Evolutionary conservation across 1,139 yeast genomes (phyloP).

Genomic region (Pichia sp.): DNA sequence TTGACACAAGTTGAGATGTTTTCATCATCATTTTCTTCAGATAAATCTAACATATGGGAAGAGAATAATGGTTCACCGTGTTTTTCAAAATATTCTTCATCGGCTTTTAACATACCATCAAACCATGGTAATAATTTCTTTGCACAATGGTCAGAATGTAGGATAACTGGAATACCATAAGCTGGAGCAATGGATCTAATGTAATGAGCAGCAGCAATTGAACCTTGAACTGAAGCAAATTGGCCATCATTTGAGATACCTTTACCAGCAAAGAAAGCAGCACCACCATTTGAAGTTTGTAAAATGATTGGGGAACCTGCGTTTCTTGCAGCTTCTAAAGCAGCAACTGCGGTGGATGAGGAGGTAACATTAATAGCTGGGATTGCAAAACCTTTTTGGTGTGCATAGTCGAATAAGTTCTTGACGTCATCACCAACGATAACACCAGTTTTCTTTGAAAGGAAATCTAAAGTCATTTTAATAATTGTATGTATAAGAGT

Average conservation of each 20-base stretch:
- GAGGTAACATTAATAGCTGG: slow-evolving; percentile 99
- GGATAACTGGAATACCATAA: slow-evolving; percentile 92
- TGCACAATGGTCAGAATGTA: slow-evolving; percentile 99
- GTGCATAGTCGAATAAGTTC: slow-evolving; percentile 88
- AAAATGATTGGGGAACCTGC: slow-evolving; percentile 89
- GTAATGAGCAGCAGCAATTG: slow-evolving; percentile 97
- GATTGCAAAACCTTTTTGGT: slow-evolving; percentile 88
- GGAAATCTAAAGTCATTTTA: slow-evolving; percentile 36
- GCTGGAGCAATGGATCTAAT: slow-evolving; percentile 94
- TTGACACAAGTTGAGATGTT: slow-evolving; percentile 91
- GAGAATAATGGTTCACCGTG: slow-evolving; percentile 96
- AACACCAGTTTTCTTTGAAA: slow-evolving; percentile 91
- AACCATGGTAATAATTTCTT: slow-evolving; percentile 96
- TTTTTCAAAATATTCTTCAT: slow-evolving; percentile 79
- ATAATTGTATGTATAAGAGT: background rate
- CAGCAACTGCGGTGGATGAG: slow-evolving; percentile 94
- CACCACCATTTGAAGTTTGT: slow-evolving; percentile 99
- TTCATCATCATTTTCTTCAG: slow-evolving; percentile 94
- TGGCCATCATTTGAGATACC: slow-evolving; percentile 94
- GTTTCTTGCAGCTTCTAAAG: slow-evolving; percentile 98
- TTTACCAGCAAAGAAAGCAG: slow-evolving; percentile 99
- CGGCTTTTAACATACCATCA: slow-evolving; percentile 96
- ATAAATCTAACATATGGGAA: slow-evolving; percentile 97
- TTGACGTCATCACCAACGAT: slow-evolving; percentile 98
- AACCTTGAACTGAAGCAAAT: slow-evolving; percentile 89